Evolutionary conservation across 2,329 filamentous ascomycete species (phyloP).

Genomic region (Colletotrichum sp.): DNA sequence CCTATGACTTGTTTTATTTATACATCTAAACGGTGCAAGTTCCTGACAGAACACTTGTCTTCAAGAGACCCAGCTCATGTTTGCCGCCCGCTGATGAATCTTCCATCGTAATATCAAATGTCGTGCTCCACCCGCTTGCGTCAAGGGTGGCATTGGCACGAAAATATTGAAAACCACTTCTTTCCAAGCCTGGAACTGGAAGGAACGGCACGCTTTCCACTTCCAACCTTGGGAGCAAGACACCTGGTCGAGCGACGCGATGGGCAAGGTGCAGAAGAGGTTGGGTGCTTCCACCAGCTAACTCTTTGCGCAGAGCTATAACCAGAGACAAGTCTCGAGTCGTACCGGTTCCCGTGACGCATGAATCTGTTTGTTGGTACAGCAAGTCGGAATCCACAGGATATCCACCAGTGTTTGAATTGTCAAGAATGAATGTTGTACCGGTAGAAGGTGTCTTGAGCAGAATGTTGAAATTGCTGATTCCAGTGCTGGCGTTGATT

Average conservation of each 20-base stretch:
- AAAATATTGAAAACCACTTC: neutral
- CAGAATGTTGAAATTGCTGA: slow-evolving; percentile 34
- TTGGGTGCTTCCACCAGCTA: neutral
- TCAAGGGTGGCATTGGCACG: neutral
- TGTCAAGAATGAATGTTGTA: slow-evolving; percentile 21
- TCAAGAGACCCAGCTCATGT: neutral
- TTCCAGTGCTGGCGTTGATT: slow-evolving; percentile 26
- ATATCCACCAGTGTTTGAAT: slow-evolving; percentile 30
- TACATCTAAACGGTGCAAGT: neutral
- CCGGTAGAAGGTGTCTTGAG: slow-evolving; percentile 27
- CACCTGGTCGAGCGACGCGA: neutral
- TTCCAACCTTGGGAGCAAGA: neutral
- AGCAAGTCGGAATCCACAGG: slow-evolving; percentile 29
- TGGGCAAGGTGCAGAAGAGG: neutral
- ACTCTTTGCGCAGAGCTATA: neutral
- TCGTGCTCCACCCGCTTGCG: neutral
- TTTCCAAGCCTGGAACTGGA: neutral
- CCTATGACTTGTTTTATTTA: neutral
- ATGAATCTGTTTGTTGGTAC: slow-evolving; percentile 28
- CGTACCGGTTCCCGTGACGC: slow-evolving; percentile 6
- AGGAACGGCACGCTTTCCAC: neutral
- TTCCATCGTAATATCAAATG: neutral
- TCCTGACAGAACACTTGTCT: neutral
- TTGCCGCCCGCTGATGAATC: neutral
- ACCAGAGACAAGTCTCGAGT: neutral